phyloP scores from a whole-genome alignment of 306 rosid genomes.

The Prunus padus region DNA sequence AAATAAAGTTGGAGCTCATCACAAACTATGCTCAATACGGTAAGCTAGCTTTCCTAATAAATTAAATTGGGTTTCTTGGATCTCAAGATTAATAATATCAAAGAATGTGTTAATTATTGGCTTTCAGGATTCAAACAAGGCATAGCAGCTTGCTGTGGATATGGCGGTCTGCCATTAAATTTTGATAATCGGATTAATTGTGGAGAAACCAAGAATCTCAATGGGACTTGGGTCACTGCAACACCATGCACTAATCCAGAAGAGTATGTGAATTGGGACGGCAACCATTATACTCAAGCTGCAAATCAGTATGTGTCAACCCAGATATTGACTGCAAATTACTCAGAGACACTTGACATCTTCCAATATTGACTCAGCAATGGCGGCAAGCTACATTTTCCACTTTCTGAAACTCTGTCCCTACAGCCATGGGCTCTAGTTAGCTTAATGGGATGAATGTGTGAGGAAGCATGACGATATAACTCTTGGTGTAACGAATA shows the following conservation, averaged over 20 bases:
- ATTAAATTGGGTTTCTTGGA: background rate
- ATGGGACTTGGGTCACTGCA: slow-evolving; percentile 33
- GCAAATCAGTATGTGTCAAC: slow-evolving; percentile 37
- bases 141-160: slow-evolving; percentile 44
- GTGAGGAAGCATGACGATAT: too few species aligned
- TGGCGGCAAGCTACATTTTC: too few species aligned
- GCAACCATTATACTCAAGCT: slow-evolving; percentile 43
- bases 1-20: slow-evolving; percentile 36
- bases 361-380: background rate
- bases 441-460: too few species aligned
- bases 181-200: slow-evolving; percentile 34
- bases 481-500: too few species aligned
- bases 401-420: too few species aligned
- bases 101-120: too few species aligned
- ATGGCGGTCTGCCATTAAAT: slow-evolving; percentile 42
- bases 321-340: slow-evolving; percentile 32
- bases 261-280: slow-evolving; percentile 45
- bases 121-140: slow-evolving; percentile 36
- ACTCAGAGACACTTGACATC: slow-evolving; percentile 26
- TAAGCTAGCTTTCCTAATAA: background rate
- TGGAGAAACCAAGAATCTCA: slow-evolving; percentile 29
- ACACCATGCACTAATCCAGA: slow-evolving; percentile 28
- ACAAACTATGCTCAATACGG: slow-evolving; percentile 36
- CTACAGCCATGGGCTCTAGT: too few species aligned
- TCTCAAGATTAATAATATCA: background rate